Evolutionary conservation across 768 basidiomycete species (phyloP), one percentile per base, ranked within the genome.

Genomic region (Termitomyces sp.): DNA sequence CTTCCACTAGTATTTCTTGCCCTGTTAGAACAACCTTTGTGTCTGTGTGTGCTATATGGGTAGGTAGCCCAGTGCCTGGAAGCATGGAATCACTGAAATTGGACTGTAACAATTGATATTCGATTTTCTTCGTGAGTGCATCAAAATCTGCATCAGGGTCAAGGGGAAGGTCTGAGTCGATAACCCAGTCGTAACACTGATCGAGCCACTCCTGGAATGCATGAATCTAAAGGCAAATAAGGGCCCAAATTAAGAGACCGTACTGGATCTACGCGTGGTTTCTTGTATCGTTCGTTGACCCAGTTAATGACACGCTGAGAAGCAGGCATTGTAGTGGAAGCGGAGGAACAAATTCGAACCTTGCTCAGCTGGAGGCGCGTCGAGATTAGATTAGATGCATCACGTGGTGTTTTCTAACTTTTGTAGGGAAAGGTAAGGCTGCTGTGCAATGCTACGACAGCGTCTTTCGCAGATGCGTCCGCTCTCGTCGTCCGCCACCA

Each of bases 11-110:
- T 32, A 90, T 71, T 1, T 87, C 83, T 6, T 74, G 66, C 0
- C 74, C 73, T 10, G 68, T 64, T 2, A 79, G 68, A 5, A 61
- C 63, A 12, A 65, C 65, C 14, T 65, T 69, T 20, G 78, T 76
- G 72, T 68, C 7, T 71, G 60, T 10, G 13, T 70, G 60, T 7
- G 71, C 60, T 48, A 83, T 65, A 59, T 80, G 64, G 8, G 60
- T 63, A 9, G 86, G 84, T 7, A 93, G 76, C 1, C 92, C 92
- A 0, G 91, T 89, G 0, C 84, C 83, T 20, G 74, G 75, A 0
- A 82, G 67, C 78, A 86, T 91, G 6, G 90, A 92, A 67, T 91
- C 89, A 12, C 67, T 63, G 46, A 94, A 79, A 64, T 84, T 81
- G 0, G 92, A 93, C 58, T 84, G 77, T 9, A 93, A 77, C 18